Conservation (phyloP, 164 flowering plant genomes). For the Echeveria elegans region DNA sequence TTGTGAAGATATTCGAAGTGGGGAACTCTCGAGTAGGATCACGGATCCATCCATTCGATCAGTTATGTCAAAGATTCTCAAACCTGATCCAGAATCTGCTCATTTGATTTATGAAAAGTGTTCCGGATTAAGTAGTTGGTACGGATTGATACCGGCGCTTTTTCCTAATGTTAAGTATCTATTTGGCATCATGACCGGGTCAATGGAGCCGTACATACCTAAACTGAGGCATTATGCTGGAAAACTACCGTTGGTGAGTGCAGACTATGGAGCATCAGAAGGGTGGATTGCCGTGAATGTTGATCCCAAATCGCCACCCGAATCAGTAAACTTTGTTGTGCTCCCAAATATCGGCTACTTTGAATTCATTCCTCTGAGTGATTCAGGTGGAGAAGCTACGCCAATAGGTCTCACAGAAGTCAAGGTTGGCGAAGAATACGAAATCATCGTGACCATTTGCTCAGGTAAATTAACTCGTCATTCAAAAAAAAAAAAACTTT, state of each 20-base stretch:
- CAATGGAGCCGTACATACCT: slow-evolving; percentile 82
- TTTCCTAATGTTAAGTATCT: slow-evolving; percentile 84
- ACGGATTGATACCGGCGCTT: slow-evolving; percentile 70
- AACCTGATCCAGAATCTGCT: slow-evolving; percentile 69
- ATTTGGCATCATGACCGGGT: slow-evolving; percentile 92
- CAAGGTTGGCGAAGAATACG: slow-evolving; percentile 79
- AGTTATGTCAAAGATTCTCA: slow-evolving; percentile 61
- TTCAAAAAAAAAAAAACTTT: background rate
- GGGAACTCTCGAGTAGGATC: slow-evolving; percentile 42
- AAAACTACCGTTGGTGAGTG: slow-evolving; percentile 54
- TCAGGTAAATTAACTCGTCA: slow-evolving; percentile 47
- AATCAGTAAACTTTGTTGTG: slow-evolving; percentile 60
- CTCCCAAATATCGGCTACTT: slow-evolving; percentile 85
- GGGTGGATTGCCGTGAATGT: slow-evolving; percentile 97
- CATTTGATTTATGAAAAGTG: slow-evolving; percentile 45
- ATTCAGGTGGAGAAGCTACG: slow-evolving; percentile 17
- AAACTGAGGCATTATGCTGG: slow-evolving; percentile 92
- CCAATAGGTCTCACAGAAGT: slow-evolving; percentile 80
- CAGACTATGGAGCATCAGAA: slow-evolving; percentile 92
- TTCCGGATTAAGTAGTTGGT: slow-evolving; percentile 61
- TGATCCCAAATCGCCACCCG: slow-evolving; percentile 68
- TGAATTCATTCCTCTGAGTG: slow-evolving; percentile 72
- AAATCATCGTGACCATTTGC: slow-evolving; percentile 61
- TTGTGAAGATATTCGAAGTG: slow-evolving; percentile 48
- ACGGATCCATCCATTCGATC: slow-evolving; percentile 52